A percentile compares a stretch with the other conserved stretches of the same genome.
phyloP scores from a whole-genome alignment of 2,329 filamentous ascomycete species.

The Akanthomyces uredinophilus region DNA sequence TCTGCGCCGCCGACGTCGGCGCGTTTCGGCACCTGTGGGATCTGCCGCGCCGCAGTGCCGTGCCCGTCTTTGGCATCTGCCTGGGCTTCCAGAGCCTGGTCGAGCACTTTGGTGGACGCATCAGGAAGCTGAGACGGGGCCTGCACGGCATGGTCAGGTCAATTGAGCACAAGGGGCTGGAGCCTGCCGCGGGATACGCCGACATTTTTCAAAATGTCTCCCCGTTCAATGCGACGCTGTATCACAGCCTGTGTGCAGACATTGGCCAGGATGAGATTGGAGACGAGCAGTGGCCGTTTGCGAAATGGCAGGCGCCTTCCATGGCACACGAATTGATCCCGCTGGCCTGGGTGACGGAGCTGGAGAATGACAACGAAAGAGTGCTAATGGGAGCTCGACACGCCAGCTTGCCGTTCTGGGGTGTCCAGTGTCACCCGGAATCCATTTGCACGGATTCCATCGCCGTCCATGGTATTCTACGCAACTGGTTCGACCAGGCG shows the following conservation, averaged over 20 bases:
- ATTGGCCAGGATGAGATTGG: constrained; percentile 43
- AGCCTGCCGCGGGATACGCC: constrained; percentile 16
- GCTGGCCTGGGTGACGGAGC: constrained; percentile 57
- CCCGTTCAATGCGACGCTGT: constrained; percentile 66
- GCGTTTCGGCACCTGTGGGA: constrained; percentile 74
- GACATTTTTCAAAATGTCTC: constrained; percentile 63
- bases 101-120: constrained; percentile 58
- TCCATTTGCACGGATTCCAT: constrained; percentile 71
- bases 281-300: constrained; percentile 30
- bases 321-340: constrained; percentile 43
- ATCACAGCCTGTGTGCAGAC: constrained; percentile 61
- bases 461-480: constrained; percentile 58
- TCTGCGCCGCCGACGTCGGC: constrained; percentile 68
- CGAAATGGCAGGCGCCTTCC: constrained; percentile 35
- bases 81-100: constrained; percentile 83
- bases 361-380: constrained; percentile 36
- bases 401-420: constrained; percentile 68
- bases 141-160: constrained; percentile 75
- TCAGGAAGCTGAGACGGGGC: constrained; percentile 64
- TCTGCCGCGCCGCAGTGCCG: constrained; percentile 48
- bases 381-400: constrained; percentile 77
- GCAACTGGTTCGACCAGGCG: constrained; percentile 70
- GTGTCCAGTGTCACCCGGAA: constrained; percentile 86
- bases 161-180: constrained; percentile 50
- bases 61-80: constrained; percentile 85